Conservation (phyloP, 140 eudicot genomes). For the Anethum foeniculum region DNA sequence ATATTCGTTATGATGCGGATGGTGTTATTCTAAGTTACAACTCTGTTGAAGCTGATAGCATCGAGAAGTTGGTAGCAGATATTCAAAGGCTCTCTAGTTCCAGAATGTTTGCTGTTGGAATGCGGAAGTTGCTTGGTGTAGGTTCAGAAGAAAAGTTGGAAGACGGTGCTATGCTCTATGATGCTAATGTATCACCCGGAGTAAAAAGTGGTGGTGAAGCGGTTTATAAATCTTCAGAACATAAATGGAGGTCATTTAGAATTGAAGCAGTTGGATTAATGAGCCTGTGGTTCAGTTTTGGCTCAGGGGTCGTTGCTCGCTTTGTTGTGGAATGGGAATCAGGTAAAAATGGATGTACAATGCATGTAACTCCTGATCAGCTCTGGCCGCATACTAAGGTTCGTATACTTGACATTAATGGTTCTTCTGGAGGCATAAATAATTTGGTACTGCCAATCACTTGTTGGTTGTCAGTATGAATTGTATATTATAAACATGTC, state of each 20-base stretch:
- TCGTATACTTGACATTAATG: background rate
- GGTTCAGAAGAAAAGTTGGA: constrained; percentile 69
- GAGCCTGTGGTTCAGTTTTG: constrained; percentile 99
- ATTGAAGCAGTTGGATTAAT: constrained; percentile 94
- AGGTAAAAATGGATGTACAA: constrained; percentile 86
- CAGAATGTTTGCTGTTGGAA: constrained; percentile 83
- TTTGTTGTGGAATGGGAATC: constrained; percentile 99
- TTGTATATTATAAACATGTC: background rate
- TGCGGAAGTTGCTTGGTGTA: constrained; percentile 76
- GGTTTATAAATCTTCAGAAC: constrained; percentile 60
- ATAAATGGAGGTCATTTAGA: constrained; percentile 71
- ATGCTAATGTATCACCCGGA: constrained; percentile 36
- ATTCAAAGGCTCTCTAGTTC: constrained; percentile 88
- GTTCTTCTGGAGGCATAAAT: background rate
- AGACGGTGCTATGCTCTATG: constrained; percentile 35
- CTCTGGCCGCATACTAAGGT: constrained; percentile 99
- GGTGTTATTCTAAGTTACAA: constrained; percentile 88
- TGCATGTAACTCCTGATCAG: constrained; percentile 99
- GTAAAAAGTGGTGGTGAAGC: constrained; percentile 34
- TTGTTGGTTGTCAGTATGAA: background rate
- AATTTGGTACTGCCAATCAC: background rate
- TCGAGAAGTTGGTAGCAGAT: constrained; percentile 84
- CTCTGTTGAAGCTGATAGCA: constrained; percentile 85
- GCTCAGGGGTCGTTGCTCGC: constrained; percentile 80
- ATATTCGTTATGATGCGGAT: constrained; percentile 82